A percentile compares a stretch with the other conserved stretches of the same genome.
phyloP scores from a whole-genome alignment of 1,139 yeast species.

The Zygoascus hellenicus region DNA sequence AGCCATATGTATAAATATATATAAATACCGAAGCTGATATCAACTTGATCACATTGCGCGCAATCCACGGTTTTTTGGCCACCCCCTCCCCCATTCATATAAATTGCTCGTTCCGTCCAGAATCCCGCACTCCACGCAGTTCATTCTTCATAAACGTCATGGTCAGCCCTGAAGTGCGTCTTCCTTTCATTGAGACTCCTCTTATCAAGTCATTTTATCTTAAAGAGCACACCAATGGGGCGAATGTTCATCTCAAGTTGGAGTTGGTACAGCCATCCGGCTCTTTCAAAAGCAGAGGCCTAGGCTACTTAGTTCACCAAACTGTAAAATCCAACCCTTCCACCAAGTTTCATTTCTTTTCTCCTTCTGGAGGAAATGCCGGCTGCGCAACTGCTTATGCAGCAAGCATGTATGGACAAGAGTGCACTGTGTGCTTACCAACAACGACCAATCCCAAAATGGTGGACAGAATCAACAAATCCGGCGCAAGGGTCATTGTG shows the following conservation, averaged over 20 bases:
- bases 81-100: too few relatives aligned
- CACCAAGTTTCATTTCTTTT: constrained; percentile 44
- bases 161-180: constrained; percentile 1
- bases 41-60: background rate
- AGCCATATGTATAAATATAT: background rate
- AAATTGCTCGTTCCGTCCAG: background rate
- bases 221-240: constrained; percentile 26
- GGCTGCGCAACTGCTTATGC: constrained; percentile 70
- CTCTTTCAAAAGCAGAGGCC: constrained; percentile 56
- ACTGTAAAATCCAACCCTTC: constrained; percentile 25
- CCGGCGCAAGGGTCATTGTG: constrained; percentile 53
- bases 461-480: constrained; percentile 39
- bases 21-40: background rate
- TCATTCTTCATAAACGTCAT: background rate
- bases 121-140: background rate
- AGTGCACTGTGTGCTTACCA: constrained; percentile 66
- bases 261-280: constrained; percentile 68
- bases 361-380: constrained; percentile 79
- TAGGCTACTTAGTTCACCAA: constrained; percentile 33
- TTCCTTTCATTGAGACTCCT: constrained; percentile 32
- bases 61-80: background rate
- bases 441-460: constrained; percentile 40
- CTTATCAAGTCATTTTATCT: constrained; percentile 29
- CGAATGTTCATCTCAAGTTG: constrained; percentile 49
- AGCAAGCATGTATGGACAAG: constrained; percentile 36